phyloP scores from a whole-genome alignment of 139 green algal genomes.

The Volvox reticuliferus region DNA sequence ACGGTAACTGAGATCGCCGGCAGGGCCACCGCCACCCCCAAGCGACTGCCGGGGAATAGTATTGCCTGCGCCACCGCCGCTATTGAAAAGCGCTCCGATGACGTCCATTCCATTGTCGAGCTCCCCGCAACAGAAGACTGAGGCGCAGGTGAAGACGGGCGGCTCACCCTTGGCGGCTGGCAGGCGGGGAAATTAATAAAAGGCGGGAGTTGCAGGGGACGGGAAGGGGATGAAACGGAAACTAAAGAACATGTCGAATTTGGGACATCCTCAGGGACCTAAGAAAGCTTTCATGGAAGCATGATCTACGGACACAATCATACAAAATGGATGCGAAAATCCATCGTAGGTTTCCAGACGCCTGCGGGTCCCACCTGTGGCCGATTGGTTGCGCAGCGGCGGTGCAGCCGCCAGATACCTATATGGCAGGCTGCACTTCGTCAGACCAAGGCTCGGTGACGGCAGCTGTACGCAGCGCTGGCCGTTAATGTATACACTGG shows the following conservation, averaged over 20 bases:
- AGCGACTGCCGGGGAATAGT: background rate
- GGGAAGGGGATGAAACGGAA: no score
- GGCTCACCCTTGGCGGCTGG: background rate
- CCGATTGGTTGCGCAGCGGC: background rate
- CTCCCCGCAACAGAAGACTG: conserved; percentile 53
- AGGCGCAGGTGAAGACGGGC: conserved; percentile 27
- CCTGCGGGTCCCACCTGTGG: background rate
- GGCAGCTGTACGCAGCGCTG: conserved; percentile 50
- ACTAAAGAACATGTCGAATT: no score
- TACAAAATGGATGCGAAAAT: no score
- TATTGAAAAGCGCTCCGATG: background rate
- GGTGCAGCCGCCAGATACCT: conserved; percentile 1
- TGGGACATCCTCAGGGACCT: no score
- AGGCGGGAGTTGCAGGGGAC: no score
- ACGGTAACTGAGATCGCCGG: background rate
- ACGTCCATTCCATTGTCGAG: background rate
- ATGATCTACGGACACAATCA: no score
- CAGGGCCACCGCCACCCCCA: background rate
- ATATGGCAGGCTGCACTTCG: conserved; percentile 27
- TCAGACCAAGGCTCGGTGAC: conserved; percentile 13
- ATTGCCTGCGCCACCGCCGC: background rate
- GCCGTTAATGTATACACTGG: conserved; percentile 44
- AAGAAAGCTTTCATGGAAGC: no score
- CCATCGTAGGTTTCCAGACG: no score
- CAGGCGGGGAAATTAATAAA: no score